Evolutionary conservation across 768 basidiomycete genomes (phyloP).

Genomic region (Multifurca ochricompacta): DNA sequence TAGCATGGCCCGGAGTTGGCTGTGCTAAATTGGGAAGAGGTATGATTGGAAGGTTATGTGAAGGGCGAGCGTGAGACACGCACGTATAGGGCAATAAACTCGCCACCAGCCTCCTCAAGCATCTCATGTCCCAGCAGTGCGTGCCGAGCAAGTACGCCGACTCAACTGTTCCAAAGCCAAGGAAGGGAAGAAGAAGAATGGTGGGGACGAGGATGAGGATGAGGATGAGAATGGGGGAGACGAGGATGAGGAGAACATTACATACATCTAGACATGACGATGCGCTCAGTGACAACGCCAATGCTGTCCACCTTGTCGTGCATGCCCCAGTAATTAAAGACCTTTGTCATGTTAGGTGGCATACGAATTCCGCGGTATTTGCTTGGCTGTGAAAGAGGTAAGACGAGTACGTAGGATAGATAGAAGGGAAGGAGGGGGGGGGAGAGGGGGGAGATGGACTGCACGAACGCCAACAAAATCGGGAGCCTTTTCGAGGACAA

Average conservation of each 20-base stretch:
- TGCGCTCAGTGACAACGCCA: constrained; percentile 19
- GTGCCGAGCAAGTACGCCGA: constrained; percentile 24
- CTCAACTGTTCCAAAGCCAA: constrained; percentile 3
- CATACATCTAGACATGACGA: constrained; percentile 25
- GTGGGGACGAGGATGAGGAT: neutral
- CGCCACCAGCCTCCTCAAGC: constrained; percentile 26
- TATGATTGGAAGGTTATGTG: neutral
- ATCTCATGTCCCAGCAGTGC: constrained; percentile 27
- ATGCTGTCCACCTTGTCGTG: constrained; percentile 23
- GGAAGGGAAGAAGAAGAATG: neutral
- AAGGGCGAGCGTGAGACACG: constrained; percentile 1
- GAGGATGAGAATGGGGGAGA: neutral
- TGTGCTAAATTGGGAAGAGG: constrained; percentile 23
- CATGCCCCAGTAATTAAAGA: constrained; percentile 33
- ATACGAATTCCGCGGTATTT: constrained; percentile 26
- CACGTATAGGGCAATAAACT: constrained; percentile 28
- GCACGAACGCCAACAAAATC: constrained; percentile 26
- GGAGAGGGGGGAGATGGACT: neutral
- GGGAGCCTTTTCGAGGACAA: constrained; percentile 27
- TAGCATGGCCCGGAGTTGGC: constrained; percentile 28
- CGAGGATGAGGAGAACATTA: neutral
- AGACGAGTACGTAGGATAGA: neutral
- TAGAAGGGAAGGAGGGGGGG: neutral
- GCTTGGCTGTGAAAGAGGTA: neutral
- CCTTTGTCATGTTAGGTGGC: constrained; percentile 33